Conservation (phyloP, 768 basidiomycete species). For the Coprinellus micaceus region DNA sequence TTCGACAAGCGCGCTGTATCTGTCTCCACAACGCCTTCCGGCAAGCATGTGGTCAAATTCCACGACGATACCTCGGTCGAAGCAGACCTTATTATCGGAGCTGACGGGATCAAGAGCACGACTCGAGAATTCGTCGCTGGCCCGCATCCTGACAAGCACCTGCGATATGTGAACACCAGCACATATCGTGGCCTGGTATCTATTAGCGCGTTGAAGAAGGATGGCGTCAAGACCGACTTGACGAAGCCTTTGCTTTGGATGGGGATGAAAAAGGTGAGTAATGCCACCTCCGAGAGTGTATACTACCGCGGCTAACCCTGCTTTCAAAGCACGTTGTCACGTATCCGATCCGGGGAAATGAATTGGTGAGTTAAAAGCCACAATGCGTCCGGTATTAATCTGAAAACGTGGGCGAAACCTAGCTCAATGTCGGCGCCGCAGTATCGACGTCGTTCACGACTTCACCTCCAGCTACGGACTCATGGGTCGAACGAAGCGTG, state of each 20-base stretch:
- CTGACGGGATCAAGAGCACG: slow-evolving; percentile 51
- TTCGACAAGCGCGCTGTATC: slow-evolving; percentile 49
- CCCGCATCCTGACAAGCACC: slow-evolving; percentile 17
- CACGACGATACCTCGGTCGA: slow-evolving; percentile 44
- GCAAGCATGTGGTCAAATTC: slow-evolving; percentile 38
- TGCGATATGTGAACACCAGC: slow-evolving; percentile 42
- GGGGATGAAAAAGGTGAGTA: slow-evolving; percentile 42
- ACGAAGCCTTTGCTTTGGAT: slow-evolving; percentile 36
- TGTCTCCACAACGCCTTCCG: slow-evolving; percentile 25
- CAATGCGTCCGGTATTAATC: background rate
- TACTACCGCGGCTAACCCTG: too few relatives aligned
- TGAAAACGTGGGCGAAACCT: too few relatives aligned
- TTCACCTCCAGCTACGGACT: slow-evolving; percentile 11
- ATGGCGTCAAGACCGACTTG: slow-evolving; percentile 41
- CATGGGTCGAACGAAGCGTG: slow-evolving; percentile 40
- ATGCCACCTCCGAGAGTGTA: too few relatives aligned
- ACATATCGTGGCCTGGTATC: slow-evolving; percentile 50
- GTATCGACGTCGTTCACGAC: slow-evolving; percentile 7
- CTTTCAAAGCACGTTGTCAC: slow-evolving; percentile 54
- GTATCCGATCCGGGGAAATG: slow-evolving; percentile 43
- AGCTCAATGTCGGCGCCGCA: slow-evolving; percentile 46
- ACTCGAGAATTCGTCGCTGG: slow-evolving; percentile 36
- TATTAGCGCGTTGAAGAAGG: slow-evolving; percentile 32
- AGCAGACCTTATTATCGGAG: slow-evolving; percentile 48
- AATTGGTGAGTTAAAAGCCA: slow-evolving; percentile 37